Conservation (phyloP, 306 rosid genomes). For the Dicorynia guianensis region DNA sequence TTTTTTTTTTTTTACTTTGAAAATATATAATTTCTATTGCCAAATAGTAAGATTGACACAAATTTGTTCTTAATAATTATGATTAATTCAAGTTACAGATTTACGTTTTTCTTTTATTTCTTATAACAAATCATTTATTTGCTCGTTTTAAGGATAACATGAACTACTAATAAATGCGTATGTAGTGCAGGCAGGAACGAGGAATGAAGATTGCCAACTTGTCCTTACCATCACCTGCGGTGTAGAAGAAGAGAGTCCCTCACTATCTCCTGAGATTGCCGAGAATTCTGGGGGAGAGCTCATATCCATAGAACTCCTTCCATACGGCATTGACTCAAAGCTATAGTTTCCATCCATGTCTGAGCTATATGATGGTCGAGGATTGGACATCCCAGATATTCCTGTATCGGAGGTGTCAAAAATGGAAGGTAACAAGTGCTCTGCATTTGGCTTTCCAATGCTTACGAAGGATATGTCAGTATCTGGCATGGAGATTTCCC, state of each 20-base stretch:
- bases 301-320: slow-evolving; percentile 58
- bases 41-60: no score
- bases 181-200: neutral
- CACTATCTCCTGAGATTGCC: slow-evolving; percentile 71
- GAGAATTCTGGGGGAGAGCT: slow-evolving; percentile 62
- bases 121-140: no score
- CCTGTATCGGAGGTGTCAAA: slow-evolving; percentile 52
- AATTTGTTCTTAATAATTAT: no score
- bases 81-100: no score
- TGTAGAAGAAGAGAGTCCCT: slow-evolving; percentile 54
- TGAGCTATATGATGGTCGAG: slow-evolving; percentile 58
- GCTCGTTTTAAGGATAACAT: no score
- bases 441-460: slow-evolving; percentile 69
- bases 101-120: no score
- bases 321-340: slow-evolving; percentile 63
- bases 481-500: slow-evolving; percentile 50
- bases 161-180: neutral
- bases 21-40: no score
- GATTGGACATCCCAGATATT: slow-evolving; percentile 31
- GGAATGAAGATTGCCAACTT: slow-evolving; percentile 10
- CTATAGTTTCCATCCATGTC: slow-evolving; percentile 59
- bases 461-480: slow-evolving; percentile 73
- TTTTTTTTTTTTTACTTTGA: no score
- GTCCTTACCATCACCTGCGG: slow-evolving; percentile 65
- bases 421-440: slow-evolving; percentile 53